Evolutionary conservation across 2,329 filamentous ascomycete species (phyloP), one percentile per base, ranked within the genome.

Genomic region (Scedosporium boydii): DNA sequence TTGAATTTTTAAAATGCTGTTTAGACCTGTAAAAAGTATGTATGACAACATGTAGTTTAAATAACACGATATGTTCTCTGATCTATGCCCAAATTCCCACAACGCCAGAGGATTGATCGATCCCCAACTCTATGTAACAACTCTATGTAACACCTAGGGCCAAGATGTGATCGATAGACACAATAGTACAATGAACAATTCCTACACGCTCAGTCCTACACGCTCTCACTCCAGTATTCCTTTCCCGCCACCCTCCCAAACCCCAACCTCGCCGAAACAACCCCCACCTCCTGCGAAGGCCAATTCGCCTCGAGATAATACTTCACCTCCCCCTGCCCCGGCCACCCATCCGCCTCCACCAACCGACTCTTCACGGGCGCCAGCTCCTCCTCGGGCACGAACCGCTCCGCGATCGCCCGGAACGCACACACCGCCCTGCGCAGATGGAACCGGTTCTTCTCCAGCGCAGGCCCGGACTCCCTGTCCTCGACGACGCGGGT

Each of bases 351-450:
- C 10, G 62, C 65, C 27, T 41, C 48, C 58, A 23, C 51, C 61
- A 71, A 55, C 12, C 65, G 67, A 41, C 68, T 65, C 16, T 65
- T 63, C 44, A 70, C 68, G 38, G 74, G 63, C 7, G 64, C 65
- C 53, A 73, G 53, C 4, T 66, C 62, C 56, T 27, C 58, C 38
- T 27, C 58, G 64, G 5, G 70, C 68, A 1, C 82, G 71, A 63
- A 75, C 71, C 75, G 75, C 63, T 78, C 75, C 3, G 77, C 79
- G 65, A 82, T 77, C 3, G 78, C 74, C 12, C 79, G 75, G 69
- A 82, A 85, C 10, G 73, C 73, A 65, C 78, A 81, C 6, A 82
- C 29, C 18, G 59, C 29, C 29, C 48, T 27, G 26, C 27, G 27
- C 23, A 61, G 59, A 29, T 61, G 59, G 66, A 29, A 74, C 74